These are phyloP conservation scores for Gilbertella persicaria DNA, from an alignment of 371 early-diverging fungal genomes.

Conservation along the genomic window DNA sequence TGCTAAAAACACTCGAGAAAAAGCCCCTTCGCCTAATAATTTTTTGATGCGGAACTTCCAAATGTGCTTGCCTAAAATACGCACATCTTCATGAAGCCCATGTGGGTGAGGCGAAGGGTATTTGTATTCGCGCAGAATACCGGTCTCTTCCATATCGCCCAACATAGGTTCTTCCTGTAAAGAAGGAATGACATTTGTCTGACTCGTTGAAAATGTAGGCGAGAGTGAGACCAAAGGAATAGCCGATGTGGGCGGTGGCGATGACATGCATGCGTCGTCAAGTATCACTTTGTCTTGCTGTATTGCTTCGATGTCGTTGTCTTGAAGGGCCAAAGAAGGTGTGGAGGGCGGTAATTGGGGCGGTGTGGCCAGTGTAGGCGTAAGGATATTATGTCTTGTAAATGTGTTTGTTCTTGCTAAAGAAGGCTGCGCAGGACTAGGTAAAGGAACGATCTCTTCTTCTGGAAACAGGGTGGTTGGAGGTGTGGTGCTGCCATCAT, in stretches of 20 bases:
- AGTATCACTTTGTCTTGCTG: too few species aligned
- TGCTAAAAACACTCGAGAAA: constrained; percentile 31
- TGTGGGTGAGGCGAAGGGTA: constrained; percentile 5
- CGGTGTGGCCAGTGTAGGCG: not conserved
- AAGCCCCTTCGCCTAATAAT: constrained; percentile 31
- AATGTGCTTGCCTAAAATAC: constrained; percentile 25
- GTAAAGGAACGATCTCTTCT: constrained; percentile 39
- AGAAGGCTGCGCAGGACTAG: constrained; percentile 30
- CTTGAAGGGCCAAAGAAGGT: not conserved
- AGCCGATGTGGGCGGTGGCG: constrained; percentile 2
- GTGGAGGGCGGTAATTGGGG: constrained; percentile 5
- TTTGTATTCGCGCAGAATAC: constrained; percentile 6
- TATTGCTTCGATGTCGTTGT: not conserved
- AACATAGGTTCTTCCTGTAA: constrained; percentile 36
- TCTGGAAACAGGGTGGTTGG: constrained; percentile 17
- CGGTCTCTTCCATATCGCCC: constrained; percentile 36
- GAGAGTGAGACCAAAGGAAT: constrained; percentile 41
- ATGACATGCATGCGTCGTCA: constrained; percentile 3
- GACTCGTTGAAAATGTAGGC: constrained; percentile 25
- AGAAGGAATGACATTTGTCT: constrained; percentile 35
- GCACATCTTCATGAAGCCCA: constrained; percentile 11
- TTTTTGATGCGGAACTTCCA: constrained; percentile 26
- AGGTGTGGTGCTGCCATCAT: constrained; percentile 2
- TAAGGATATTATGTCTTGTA: constrained; percentile 6
- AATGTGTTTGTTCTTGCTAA: constrained; percentile 19